Conservation (phyloP, 176 grass and related monocot genomes). For the Secale cereale region DNA sequence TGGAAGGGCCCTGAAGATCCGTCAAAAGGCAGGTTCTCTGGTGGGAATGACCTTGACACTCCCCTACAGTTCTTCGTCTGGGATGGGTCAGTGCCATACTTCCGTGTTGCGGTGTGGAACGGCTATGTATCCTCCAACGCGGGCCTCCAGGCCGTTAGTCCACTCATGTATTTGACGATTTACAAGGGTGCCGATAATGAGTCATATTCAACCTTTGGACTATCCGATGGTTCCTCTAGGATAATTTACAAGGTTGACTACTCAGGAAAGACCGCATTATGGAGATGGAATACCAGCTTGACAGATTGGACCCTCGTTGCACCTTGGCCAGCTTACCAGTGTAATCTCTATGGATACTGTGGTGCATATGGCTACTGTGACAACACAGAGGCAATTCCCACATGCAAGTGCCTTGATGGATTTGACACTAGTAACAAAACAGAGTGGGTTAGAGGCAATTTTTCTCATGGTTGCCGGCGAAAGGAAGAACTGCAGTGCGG, state of each 20-base stretch:
- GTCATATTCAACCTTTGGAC: conserved; percentile 1
- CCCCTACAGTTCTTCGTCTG: not conserved
- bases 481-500: not conserved
- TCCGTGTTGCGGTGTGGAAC: not conserved
- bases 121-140: not conserved
- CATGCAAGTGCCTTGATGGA: conserved; percentile 22
- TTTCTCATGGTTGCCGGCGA: not conserved
- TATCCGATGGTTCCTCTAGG: not conserved
- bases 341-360: not conserved
- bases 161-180: not conserved
- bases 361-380: not conserved
- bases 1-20: conserved; percentile 38
- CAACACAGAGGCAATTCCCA: not conserved
- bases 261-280: not conserved
- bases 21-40: conserved; percentile 14
- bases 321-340: not conserved
- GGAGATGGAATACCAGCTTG: not conserved
- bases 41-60: not conserved
- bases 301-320: not conserved
- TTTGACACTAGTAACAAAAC: not conserved
- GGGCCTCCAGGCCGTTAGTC: not conserved
- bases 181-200: not conserved
- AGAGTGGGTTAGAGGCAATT: not conserved
- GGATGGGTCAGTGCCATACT: conserved; percentile 9
- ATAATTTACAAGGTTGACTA: not conserved